Conservation (phyloP, 257 asterid species). For the Fraxinus cuspidata region DNA sequence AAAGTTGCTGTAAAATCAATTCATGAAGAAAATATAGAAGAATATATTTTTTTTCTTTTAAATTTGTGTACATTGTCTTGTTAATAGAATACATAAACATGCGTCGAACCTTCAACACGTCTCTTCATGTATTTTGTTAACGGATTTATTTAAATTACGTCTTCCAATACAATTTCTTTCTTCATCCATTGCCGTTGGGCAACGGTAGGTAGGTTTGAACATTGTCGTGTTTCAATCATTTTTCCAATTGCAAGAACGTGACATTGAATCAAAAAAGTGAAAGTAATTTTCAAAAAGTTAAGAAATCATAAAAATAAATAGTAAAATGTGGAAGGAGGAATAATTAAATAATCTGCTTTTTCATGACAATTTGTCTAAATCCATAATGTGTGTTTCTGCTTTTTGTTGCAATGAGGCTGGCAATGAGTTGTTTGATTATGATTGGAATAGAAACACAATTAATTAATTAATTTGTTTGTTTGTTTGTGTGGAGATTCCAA, state of each 20-base stretch:
- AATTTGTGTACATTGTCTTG: not conserved
- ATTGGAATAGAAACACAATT: not conserved
- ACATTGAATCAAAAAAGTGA: not conserved
- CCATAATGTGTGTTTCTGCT: not conserved
- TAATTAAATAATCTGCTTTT: not conserved
- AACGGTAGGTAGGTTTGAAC: not conserved
- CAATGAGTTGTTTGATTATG: not conserved
- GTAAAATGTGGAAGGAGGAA: not conserved
- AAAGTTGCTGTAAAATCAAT: not conserved
- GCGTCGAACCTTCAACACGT: too few relatives aligned
- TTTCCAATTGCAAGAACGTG: not conserved
- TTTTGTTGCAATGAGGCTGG: conserved; percentile 4
- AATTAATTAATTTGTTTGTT: not conserved
- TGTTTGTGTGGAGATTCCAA: not conserved
- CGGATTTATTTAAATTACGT: too few relatives aligned
- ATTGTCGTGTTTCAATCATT: too few relatives aligned
- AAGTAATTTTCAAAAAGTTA: not conserved
- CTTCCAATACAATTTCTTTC: not conserved
- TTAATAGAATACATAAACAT: not conserved
- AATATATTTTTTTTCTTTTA: too few relatives aligned
- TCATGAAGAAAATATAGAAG: not conserved
- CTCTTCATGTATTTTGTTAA: too few relatives aligned
- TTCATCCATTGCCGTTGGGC: not conserved
- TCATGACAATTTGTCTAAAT: not conserved
- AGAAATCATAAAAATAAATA: not conserved